These are phyloP conservation scores for Termitomyces heimii DNA, from an alignment of 768 basidiomycete genomes.

Conservation along the genomic window DNA sequence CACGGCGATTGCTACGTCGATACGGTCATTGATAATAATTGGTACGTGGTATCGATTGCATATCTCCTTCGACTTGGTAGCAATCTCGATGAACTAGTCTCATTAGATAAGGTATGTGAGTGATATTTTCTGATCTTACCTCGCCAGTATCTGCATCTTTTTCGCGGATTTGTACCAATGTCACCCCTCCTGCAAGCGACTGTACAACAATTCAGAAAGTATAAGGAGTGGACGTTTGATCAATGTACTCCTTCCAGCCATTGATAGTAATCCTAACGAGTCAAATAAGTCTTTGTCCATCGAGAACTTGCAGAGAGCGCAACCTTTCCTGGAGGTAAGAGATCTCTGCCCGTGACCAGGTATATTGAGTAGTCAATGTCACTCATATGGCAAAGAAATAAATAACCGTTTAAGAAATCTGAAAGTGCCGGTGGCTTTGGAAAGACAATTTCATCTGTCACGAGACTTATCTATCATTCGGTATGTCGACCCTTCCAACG, in stretches of 20 bases:
- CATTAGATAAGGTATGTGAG: background rate
- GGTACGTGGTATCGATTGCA: constrained; percentile 77
- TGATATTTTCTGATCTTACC: constrained; percentile 31
- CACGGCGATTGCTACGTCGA: constrained; percentile 82
- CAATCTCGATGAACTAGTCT: constrained; percentile 71
- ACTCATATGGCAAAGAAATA: constrained; percentile 3
- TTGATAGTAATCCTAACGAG: constrained; percentile 57
- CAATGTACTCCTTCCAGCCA: constrained; percentile 64
- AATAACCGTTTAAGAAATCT: background rate
- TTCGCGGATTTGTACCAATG: constrained; percentile 86
- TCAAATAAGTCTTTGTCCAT: constrained; percentile 1
- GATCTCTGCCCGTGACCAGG: constrained; percentile 77
- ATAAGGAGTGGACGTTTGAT: constrained; percentile 1
- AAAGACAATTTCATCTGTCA: background rate
- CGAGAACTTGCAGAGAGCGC: background rate
- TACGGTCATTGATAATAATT: constrained; percentile 80
- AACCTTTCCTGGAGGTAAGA: constrained; percentile 76
- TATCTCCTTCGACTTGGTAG: constrained; percentile 58
- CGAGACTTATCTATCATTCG: background rate
- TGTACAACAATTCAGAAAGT: constrained; percentile 21
- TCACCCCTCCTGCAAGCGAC: constrained; percentile 84
- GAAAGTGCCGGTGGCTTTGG: background rate
- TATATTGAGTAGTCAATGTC: constrained; percentile 68
- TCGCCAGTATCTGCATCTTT: constrained; percentile 78
- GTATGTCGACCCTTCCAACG: too few relatives aligned